A percentile compares a stretch with the other conserved stretches of the same genome.
Conservation (phyloP, 108 stramenopile species). For the Skeletonema tropicum region DNA sequence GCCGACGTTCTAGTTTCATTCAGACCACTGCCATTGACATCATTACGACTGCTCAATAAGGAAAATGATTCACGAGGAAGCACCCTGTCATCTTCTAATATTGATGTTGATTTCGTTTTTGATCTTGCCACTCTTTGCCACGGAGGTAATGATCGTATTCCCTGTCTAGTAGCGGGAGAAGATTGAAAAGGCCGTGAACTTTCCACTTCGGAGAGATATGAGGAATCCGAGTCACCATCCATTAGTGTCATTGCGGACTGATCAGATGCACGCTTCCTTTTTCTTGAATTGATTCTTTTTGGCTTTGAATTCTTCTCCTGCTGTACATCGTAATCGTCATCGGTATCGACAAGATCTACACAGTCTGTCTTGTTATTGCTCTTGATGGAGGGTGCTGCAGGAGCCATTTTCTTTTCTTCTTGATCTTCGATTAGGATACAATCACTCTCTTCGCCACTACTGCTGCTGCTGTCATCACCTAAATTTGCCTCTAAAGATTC, state of each 20-base stretch:
- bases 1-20: conserved; percentile 4
- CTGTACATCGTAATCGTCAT: neutral
- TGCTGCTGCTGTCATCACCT: neutral
- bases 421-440: neutral
- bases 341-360: conserved; percentile 31
- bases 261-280: neutral
- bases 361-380: neutral
- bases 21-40: conserved; percentile 4
- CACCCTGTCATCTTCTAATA: neutral
- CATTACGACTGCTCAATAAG: conserved; percentile 16
- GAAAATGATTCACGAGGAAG: conserved; percentile 3
- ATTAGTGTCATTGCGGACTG: neutral
- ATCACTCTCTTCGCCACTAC: conserved; percentile 4
- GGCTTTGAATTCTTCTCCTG: neutral
- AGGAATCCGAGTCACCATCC: conserved; percentile 12
- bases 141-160: conserved; percentile 4
- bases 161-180: neutral
- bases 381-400: neutral
- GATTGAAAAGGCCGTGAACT: conserved; percentile 3
- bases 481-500: neutral
- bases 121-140: conserved; percentile 12
- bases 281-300: neutral
- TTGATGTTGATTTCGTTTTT: neutral
- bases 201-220: conserved; percentile 21
- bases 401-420: neutral